Evolutionary conservation across 768 basidiomycete genomes (phyloP), one percentile per base, ranked within the genome.

Genomic region (Suillus paluster): DNA sequence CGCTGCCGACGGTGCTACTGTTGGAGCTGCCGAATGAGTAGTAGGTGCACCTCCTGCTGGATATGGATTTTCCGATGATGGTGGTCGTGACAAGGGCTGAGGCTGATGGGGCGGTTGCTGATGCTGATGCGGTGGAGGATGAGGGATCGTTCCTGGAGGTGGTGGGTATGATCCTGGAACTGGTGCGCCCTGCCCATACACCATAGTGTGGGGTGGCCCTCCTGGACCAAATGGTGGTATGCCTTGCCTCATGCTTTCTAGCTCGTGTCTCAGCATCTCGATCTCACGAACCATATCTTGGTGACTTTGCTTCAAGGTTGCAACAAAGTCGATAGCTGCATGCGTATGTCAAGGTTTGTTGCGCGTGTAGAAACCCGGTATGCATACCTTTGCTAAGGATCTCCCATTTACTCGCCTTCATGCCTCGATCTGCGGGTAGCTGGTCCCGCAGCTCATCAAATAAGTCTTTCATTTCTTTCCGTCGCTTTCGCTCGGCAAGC

Each of bases 391-490:
- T 97, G 77, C 90, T 96, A 38, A 99, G 78, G 64, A 98, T 98
- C 80, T 99, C 97, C 97, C 97, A 99, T 79, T 99, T 99, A 79
- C 93, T 95, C 21, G 94, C 91, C 73, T 99, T 99, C 88, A 95
- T 92, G 46, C 91, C 95, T 57, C 91, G 86, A 79, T 95, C 95
- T 57, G 90, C 90, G 1, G 97, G 97, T 27, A 99, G 79, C 69
- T 93, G 88, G 74, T 97, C 96, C 61, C 95, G 85, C 65, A 99
- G 78, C 74, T 99, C 97, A 68, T 99, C 97, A 71, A 99, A 99
- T 48, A 99, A 75, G 63, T 98, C 96, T 73, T 97, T 97, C 97
- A 99, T 99, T 78, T 99, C 97, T 77, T 97, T 98, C 76, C 97
- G 83, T 68, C 97, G 80, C 77, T 99, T 98, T 63, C 97, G 82